Conservation (phyloP, 345 rosid genomes). For the Aegle marmelos region DNA sequence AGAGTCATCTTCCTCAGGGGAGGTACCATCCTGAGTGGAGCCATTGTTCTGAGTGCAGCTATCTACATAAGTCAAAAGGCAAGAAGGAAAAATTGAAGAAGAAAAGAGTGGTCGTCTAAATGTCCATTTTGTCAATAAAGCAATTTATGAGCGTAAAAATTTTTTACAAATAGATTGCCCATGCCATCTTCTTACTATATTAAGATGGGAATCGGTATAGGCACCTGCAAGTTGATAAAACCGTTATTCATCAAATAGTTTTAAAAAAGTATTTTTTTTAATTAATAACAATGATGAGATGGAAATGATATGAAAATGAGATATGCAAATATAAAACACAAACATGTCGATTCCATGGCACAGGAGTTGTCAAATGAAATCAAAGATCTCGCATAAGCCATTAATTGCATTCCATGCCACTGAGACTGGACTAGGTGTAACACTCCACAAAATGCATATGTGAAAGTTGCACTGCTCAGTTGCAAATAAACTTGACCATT, state of each 20-base stretch:
- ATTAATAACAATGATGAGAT: neutral
- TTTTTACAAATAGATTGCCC: neutral
- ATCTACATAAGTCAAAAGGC: constrained; percentile 30
- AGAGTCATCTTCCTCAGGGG: constrained; percentile 55
- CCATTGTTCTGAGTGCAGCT: constrained; percentile 27
- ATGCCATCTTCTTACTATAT: neutral
- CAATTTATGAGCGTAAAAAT: neutral
- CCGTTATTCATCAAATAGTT: neutral
- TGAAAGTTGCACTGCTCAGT: neutral
- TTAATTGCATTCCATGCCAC: neutral
- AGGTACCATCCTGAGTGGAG: constrained; percentile 27
- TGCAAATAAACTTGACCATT: neutral
- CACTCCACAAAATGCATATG: too few species aligned
- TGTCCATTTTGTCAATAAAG: neutral
- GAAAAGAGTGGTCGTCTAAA: neutral
- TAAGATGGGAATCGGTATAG: neutral
- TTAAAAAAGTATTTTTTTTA: neutral
- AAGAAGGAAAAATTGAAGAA: neutral
- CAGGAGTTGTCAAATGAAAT: neutral
- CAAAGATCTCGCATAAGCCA: neutral
- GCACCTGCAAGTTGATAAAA: neutral
- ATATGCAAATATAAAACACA: too few species aligned
- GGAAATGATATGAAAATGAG: neutral
- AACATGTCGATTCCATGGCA: neutral
- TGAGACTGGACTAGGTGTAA: too few species aligned